A percentile compares a stretch with the other conserved stretches of the same genome.
Conservation (phyloP, 1,284 basidiomycete genomes). For the Leccinum subfulvum region DNA sequence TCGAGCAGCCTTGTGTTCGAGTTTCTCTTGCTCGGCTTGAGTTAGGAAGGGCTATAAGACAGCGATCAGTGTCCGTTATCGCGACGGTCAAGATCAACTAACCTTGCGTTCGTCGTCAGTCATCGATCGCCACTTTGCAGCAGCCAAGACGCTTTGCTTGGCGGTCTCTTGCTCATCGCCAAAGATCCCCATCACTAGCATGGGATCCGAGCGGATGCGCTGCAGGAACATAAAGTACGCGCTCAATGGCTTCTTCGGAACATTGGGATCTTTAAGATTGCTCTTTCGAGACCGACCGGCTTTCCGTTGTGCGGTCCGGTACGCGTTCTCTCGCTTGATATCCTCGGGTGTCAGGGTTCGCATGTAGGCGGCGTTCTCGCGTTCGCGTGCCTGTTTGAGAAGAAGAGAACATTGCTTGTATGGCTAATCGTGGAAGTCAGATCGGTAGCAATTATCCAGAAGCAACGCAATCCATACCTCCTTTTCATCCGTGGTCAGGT, state of each 20-base stretch:
- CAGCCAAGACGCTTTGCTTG: conserved; percentile 91
- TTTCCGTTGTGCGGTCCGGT: conserved; percentile 88
- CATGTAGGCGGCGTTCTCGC: conserved; percentile 84
- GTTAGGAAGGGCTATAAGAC: conserved; percentile 76
- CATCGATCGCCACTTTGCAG: conserved; percentile 89
- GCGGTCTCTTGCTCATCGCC: conserved; percentile 94
- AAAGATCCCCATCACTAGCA: conserved; percentile 77
- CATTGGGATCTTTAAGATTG: conserved; percentile 96
- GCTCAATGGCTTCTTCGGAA: conserved; percentile 92
- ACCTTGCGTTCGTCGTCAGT: conserved; percentile 91
- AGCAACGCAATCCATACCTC: conserved; percentile 51
- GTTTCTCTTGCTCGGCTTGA: conserved; percentile 89
- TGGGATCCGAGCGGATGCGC: conserved; percentile 75
- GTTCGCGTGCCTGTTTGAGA: conserved; percentile 82
- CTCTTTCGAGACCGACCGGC: conserved; percentile 91
- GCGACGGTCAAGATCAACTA: conserved; percentile 25
- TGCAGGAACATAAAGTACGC: conserved; percentile 96
- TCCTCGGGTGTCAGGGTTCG: conserved; percentile 89
- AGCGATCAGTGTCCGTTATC: conserved; percentile 10
- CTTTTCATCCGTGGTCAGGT: conserved; percentile 76
- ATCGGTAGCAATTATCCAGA: conserved; percentile 33
- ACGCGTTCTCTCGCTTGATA: conserved; percentile 91
- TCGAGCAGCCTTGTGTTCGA: conserved; percentile 82
- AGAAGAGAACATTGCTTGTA: conserved; percentile 81
- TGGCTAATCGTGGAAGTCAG: conserved; percentile 48